Conservation (phyloP, 495 filamentous ascomycete species). For the Daldinia concentrica region DNA sequence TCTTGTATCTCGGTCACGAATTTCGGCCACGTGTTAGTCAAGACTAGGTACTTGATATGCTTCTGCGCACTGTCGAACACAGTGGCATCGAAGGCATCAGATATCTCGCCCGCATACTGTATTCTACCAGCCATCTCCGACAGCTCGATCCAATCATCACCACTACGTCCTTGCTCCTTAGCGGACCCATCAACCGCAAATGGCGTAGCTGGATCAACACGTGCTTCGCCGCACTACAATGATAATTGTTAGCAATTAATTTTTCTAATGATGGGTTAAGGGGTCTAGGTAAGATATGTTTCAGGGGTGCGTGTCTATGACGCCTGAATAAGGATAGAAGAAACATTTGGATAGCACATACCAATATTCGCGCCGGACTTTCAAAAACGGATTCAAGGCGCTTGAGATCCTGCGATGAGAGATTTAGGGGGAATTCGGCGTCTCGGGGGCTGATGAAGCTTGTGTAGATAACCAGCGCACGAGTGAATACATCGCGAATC, state of each 20-base stretch:
- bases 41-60: constrained; percentile 73
- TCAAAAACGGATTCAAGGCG: constrained; percentile 63
- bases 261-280: background rate
- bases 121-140: constrained; percentile 25
- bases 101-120: constrained; percentile 52
- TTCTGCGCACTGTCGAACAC: constrained; percentile 69
- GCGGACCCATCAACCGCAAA: constrained; percentile 19
- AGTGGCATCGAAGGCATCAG: constrained; percentile 57
- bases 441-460: constrained; percentile 60
- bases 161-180: background rate
- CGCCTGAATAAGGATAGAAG: background rate
- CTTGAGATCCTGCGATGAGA: constrained; percentile 58
- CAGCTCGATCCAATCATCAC: constrained; percentile 34
- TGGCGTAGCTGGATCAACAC: constrained; percentile 33
- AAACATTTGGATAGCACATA: background rate
- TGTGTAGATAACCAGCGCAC: constrained; percentile 62
- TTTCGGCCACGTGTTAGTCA: constrained; percentile 76
- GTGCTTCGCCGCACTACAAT: constrained; percentile 26
- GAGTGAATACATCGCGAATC: constrained; percentile 56
- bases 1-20: constrained; percentile 55
- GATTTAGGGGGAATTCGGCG: constrained; percentile 67
- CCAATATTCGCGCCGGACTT: constrained; percentile 42
- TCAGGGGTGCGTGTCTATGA: background rate
- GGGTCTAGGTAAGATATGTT: background rate
- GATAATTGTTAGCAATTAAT: background rate